phyloP scores from a whole-genome alignment of 163 green algal species.

The Volvox carteri region DNA sequence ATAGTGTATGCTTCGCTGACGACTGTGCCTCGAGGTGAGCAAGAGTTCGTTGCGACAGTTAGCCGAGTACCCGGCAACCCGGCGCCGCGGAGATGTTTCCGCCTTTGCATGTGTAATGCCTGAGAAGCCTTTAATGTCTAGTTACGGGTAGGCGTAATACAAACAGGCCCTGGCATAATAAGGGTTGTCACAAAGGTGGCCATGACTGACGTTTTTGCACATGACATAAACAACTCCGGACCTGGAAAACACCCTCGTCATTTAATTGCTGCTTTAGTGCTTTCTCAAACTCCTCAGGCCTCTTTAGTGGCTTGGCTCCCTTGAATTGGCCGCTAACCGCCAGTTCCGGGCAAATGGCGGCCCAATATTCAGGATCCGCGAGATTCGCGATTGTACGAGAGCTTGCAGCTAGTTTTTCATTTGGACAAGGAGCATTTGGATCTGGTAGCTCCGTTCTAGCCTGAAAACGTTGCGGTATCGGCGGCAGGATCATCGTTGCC shows the following conservation, averaged over 20 bases:
- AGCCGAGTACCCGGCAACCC: too few relatives aligned
- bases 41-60: too few relatives aligned
- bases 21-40: too few relatives aligned
- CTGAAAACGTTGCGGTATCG: conserved; percentile 7
- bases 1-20: too few relatives aligned
- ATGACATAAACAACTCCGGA: not conserved
- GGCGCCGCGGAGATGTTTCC: too few relatives aligned
- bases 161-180: too few relatives aligned
- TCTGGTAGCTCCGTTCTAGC: conserved; percentile 7
- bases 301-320: not conserved
- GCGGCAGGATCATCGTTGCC: too few relatives aligned
- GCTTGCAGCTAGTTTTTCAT: not conserved
- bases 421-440: not conserved
- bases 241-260: conserved; percentile 31
- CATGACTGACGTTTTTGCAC: not conserved
- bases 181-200: too few relatives aligned
- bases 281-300: not conserved
- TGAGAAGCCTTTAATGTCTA: too few relatives aligned
- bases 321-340: not conserved
- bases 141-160: too few relatives aligned
- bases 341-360: conserved; percentile 40
- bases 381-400: conserved; percentile 33
- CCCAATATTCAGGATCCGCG: conserved; percentile 43
- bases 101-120: too few relatives aligned
- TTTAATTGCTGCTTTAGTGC: conserved; percentile 12